A percentile compares a stretch with the other conserved stretches of the same genome.
Evolutionary conservation across 1,284 basidiomycete genomes (phyloP).

Genomic region (Ganoderma multipileum): DNA sequence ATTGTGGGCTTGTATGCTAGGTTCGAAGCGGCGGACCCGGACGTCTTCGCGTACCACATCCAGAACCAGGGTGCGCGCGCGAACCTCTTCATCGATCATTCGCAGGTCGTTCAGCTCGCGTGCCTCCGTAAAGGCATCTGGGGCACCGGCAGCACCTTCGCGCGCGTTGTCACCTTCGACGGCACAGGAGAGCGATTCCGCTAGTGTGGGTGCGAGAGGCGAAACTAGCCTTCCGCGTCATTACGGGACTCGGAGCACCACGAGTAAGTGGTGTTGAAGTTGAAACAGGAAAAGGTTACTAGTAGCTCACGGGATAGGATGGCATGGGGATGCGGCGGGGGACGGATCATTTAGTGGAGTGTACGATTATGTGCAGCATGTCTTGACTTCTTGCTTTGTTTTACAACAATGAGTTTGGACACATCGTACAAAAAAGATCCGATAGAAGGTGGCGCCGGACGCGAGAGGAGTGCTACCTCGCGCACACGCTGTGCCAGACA

Average conservation of each 20-base stretch:
- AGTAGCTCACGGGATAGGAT: not conserved
- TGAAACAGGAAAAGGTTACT: not conserved
- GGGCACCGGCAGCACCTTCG: slow-evolving; percentile 53
- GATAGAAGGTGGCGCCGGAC: not conserved
- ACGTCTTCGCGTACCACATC: slow-evolving; percentile 50
- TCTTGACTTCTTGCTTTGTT: not conserved
- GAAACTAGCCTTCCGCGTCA: slow-evolving; percentile 20
- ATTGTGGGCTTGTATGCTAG: slow-evolving; percentile 11
- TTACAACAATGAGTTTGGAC: not conserved
- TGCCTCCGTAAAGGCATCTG: slow-evolving; percentile 54
- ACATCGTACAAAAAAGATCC: not conserved
- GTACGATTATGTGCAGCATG: not conserved
- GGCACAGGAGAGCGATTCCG: slow-evolving; percentile 29
- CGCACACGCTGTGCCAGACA: not conserved
- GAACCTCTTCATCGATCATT: slow-evolving; percentile 55
- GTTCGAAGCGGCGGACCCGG: slow-evolving; percentile 54
- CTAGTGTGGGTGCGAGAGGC: slow-evolving; percentile 23
- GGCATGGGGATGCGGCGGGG: no score
- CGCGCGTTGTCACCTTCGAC: slow-evolving; percentile 45
- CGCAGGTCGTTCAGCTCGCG: slow-evolving; percentile 54
- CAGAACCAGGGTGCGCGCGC: slow-evolving; percentile 53
- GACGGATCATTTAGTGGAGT: not conserved
- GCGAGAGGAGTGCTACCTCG: not conserved
- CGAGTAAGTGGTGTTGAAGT: not conserved
- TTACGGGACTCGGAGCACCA: slow-evolving; percentile 1